Evolutionary conservation across 768 basidiomycete genomes (phyloP).

Genomic region (Suillus decipiens): DNA sequence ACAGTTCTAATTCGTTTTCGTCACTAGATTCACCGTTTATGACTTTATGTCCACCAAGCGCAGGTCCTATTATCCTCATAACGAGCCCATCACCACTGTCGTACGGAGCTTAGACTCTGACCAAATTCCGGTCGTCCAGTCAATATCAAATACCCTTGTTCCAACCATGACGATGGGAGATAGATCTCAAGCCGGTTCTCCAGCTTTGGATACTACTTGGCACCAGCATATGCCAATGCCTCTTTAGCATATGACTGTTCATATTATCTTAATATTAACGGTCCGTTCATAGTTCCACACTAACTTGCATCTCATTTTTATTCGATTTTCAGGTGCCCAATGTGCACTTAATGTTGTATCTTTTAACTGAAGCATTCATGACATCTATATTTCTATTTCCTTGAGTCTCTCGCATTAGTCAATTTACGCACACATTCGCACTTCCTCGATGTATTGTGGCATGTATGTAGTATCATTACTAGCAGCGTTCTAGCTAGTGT

Average conservation of each 20-base stretch:
- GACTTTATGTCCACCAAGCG: conserved; percentile 76
- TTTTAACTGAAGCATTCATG: conserved; percentile 8
- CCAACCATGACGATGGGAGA: conserved; percentile 47
- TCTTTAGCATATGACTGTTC: conserved; percentile 20
- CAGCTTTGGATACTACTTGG: conserved; percentile 30
- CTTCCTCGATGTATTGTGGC: neutral
- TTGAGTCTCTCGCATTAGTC: conserved; percentile 10
- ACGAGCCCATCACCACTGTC: conserved; percentile 54
- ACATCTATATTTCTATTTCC: conserved; percentile 1
- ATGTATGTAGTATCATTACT: neutral
- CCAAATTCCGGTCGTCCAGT: conserved; percentile 30
- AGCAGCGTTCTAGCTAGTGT: neutral
- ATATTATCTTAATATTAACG: conserved; percentile 5
- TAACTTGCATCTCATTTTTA: neutral
- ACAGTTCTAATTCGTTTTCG: conserved; percentile 11
- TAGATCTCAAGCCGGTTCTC: conserved; percentile 44
- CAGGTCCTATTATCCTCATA: conserved; percentile 87
- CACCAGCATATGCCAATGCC: conserved; percentile 49
- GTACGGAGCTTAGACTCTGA: conserved; percentile 33
- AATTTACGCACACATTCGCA: neutral
- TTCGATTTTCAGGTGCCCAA: conserved; percentile 2
- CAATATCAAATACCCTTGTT: conserved; percentile 40
- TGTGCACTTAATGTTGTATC: conserved; percentile 10
- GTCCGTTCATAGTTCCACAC: neutral
- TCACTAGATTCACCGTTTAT: conserved; percentile 79